These are phyloP conservation scores for Beauveria medogensis DNA, from an alignment of 2,329 filamentous ascomycete genomes.

Conservation along the genomic window DNA sequence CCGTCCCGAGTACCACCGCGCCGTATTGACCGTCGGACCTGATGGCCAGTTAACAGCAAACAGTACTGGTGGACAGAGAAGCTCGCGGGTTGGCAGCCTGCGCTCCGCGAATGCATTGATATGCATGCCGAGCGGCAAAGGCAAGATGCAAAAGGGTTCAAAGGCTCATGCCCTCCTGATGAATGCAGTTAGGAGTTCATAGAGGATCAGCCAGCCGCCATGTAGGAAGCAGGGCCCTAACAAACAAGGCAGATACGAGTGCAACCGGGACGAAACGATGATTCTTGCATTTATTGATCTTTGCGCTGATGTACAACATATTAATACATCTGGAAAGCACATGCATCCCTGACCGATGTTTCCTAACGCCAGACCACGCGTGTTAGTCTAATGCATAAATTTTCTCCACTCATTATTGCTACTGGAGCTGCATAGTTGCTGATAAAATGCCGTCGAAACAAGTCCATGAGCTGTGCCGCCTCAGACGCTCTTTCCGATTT, in stretches of 20 bases:
- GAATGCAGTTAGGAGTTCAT: conserved; percentile 35
- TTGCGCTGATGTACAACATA: conserved; percentile 29
- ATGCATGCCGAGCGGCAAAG: conserved; percentile 59
- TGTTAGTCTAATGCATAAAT: conserved; percentile 12
- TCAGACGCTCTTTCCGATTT: conserved; percentile 47
- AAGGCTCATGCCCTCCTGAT: conserved; percentile 75
- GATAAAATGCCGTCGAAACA: background rate
- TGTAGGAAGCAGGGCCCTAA: background rate
- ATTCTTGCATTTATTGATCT: conserved; percentile 19
- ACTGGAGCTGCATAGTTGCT: background rate
- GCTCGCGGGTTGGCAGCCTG: conserved; percentile 81
- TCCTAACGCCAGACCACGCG: conserved; percentile 32
- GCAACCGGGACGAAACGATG: background rate
- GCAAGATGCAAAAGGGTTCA: conserved; percentile 58
- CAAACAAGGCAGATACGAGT: background rate
- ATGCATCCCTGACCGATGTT: conserved; percentile 25
- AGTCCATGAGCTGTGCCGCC: conserved; percentile 13
- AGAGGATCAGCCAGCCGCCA: background rate
- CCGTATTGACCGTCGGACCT: conserved; percentile 54
- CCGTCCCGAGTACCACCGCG: conserved; percentile 89
- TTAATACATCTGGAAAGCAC: conserved; percentile 27
- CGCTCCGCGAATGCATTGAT: conserved; percentile 82
- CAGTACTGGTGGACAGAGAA: conserved; percentile 86
- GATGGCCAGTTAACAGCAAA: conserved; percentile 65
- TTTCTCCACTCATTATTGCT: conserved; percentile 5